Conservation (phyloP, 371 early-diverging fungal species). For the Mortierella sp. region DNA sequence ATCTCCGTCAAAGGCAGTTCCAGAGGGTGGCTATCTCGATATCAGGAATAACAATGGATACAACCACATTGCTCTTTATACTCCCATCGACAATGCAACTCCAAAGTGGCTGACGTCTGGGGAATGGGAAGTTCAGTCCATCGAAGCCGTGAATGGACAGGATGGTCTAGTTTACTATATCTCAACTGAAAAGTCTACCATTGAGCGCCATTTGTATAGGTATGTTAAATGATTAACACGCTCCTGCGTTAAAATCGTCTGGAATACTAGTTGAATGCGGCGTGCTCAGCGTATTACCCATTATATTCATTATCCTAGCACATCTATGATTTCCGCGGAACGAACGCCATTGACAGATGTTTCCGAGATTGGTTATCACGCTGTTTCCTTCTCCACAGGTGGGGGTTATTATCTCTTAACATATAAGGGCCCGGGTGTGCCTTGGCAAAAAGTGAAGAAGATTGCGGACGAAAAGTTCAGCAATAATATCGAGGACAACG, state of each 20-base stretch:
- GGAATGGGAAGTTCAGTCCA: conserved; percentile 85
- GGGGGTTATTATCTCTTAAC: conserved; percentile 79
- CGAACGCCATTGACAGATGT: conserved; percentile 66
- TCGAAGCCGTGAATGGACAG: conserved; percentile 70
- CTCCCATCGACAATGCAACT: conserved; percentile 56
- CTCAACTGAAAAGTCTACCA: conserved; percentile 83
- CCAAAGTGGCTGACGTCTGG: conserved; percentile 89
- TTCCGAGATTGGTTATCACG: conserved; percentile 73
- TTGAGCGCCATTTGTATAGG: conserved; percentile 84
- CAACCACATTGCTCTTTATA: conserved; percentile 86
- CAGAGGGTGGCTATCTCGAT: conserved; percentile 81
- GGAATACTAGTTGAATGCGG: background rate
- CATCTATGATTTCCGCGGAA: conserved; percentile 59
- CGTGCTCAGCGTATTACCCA: no score
- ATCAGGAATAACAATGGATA: conserved; percentile 83
- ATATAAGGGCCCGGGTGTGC: conserved; percentile 92
- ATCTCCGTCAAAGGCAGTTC: conserved; percentile 56
- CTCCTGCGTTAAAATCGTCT: background rate
- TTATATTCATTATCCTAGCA: conserved; percentile 33
- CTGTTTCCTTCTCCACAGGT: conserved; percentile 80
- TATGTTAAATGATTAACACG: conserved; percentile 1
- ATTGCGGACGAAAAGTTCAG: conserved; percentile 64
- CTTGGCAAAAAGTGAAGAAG: conserved; percentile 80
- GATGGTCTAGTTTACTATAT: conserved; percentile 68
- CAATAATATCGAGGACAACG: conserved; percentile 70